Percentiles rank a stretch among this genome's conserved stretches.
These are phyloP conservation scores for Coemansia sp. DNA, from an alignment of 192 early-diverging fungal genomes.

Conservation along the genomic window DNA sequence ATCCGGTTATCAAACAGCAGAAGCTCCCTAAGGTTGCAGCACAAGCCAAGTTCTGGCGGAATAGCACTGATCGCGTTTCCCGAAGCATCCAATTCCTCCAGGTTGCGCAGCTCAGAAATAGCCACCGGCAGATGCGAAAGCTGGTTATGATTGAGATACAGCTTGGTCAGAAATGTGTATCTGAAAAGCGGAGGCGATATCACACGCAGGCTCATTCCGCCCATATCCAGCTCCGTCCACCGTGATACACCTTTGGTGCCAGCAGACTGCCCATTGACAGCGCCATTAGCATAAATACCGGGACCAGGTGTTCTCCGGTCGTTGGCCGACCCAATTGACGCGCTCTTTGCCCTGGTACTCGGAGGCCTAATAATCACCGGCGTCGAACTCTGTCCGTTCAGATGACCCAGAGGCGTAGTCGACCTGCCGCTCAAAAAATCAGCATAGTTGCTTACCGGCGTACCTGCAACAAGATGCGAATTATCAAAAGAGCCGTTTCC, in stretches of 20 bases:
- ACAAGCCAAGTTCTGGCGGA: constrained; percentile 87
- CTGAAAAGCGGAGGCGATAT: constrained; percentile 72
- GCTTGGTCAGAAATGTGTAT: constrained; percentile 83
- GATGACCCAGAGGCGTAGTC: constrained; percentile 47
- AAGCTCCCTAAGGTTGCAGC: constrained; percentile 78
- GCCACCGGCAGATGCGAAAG: constrained; percentile 73
- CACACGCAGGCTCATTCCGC: constrained; percentile 92
- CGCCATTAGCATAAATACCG: constrained; percentile 20
- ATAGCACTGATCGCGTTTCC: constrained; percentile 82
- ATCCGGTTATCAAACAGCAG: constrained; percentile 90
- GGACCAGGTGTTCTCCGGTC: constrained; percentile 42
- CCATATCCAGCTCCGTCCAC: constrained; percentile 90
- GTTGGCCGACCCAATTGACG: constrained; percentile 41
- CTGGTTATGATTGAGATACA: constrained; percentile 97
- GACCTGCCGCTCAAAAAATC: constrained; percentile 49
- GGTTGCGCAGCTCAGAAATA: constrained; percentile 63
- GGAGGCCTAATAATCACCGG: constrained; percentile 48
- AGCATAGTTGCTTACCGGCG: constrained; percentile 52
- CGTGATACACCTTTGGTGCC: constrained; percentile 29
- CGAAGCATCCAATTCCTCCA: constrained; percentile 81
- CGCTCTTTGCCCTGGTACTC: constrained; percentile 51
- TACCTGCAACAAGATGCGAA: constrained; percentile 39
- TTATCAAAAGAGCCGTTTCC: constrained; percentile 24
- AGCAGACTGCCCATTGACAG: constrained; percentile 10
- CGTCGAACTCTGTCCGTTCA: constrained; percentile 41